Base-by-base conservation (phyloP, 805 yeast genomes). In the Vanderwaltozyma polyspora region DNA sequence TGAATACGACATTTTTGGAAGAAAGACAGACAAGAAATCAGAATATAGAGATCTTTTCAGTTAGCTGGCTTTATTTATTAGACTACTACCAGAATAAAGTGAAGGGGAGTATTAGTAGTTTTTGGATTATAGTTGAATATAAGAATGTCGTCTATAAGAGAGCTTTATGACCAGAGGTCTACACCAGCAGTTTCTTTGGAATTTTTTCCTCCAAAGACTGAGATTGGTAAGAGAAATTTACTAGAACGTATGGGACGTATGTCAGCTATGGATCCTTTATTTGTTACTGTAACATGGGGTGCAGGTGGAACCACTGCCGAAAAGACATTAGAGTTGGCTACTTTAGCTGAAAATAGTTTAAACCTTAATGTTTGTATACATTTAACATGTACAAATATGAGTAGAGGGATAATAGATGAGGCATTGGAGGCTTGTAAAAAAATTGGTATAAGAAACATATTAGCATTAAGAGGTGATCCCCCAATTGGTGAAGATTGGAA, bases 201-300 rank as follows among this genome's bases (percentile, higher is more conserved):
- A 64, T 91, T 91, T 58, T 91, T 91, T 63, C 98, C 99, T 6
- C 98, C 99, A 17, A 86, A 91, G 59, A 91, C 98, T 0, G 87
- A 82, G 51, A 64, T 75, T 3, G 98, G 97, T 45, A 70, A 81
- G 55, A 70, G 80, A 43, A 91, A 91, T 59, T 63, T 91, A 41
- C 65, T 82, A 32, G 85, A 87, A 19, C 79, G 99, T 59, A 73
- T 91, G 60, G 75, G 74, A 49, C 76, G 99, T 50, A 79, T 91
- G 87, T 75, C 83, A 42, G 79, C 80, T 3, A 62, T 91, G 41
- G 87, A 86, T 37, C 97, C 97, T 3, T 63, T 79, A 12, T 93
- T 91, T 55, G 78, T 89, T 35, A 84, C 95, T 3, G 80, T 91
- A 11, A 91, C 99, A 0, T 91, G 97, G 96, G 98, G 97, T 23